Evolutionary conservation across 768 basidiomycete species (phyloP).

Genomic region (Russula sp.): DNA sequence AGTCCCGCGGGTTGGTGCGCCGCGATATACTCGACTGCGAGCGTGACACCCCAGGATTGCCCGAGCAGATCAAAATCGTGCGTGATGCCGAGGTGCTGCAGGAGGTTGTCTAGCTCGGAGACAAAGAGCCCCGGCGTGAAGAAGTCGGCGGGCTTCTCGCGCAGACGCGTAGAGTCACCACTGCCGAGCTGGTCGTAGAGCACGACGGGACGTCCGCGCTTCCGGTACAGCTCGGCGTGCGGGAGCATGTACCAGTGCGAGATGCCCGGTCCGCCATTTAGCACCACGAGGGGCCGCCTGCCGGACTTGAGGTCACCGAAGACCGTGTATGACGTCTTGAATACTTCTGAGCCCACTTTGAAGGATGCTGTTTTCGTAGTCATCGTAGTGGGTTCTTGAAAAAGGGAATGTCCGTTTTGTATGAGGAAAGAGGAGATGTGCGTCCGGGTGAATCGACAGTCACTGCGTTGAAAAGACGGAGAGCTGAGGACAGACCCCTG

Average conservation of each 20-base stretch:
- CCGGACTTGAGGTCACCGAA: conserved; percentile 10
- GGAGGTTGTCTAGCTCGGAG: conserved; percentile 46
- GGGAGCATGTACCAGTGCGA: conserved; percentile 18
- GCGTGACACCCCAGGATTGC: conserved; percentile 47
- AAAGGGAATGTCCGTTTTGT: not conserved
- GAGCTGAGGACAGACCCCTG: not conserved
- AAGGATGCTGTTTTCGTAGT: conserved; percentile 23
- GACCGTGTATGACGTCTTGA: conserved; percentile 19
- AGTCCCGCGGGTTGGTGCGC: conserved; percentile 37
- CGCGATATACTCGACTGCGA: conserved; percentile 38
- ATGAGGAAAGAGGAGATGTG: not conserved
- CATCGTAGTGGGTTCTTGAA: not conserved
- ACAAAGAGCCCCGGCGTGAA: conserved; percentile 52
- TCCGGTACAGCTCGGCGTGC: conserved; percentile 7
- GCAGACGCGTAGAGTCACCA: conserved; percentile 54
- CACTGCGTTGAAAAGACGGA: too few species aligned
- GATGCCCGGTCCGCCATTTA: conserved; percentile 22
- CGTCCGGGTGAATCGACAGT: too few species aligned
- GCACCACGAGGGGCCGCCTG: conserved; percentile 8
- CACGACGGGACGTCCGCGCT: conserved; percentile 1
- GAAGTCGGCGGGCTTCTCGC: conserved; percentile 46
- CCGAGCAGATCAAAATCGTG: conserved; percentile 46
- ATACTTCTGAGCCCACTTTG: conserved; percentile 21
- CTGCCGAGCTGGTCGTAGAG: conserved; percentile 49
- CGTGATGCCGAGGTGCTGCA: conserved; percentile 45